Conservation (phyloP, 441 rosid genomes). For the Gossypium schwendimanii region DNA sequence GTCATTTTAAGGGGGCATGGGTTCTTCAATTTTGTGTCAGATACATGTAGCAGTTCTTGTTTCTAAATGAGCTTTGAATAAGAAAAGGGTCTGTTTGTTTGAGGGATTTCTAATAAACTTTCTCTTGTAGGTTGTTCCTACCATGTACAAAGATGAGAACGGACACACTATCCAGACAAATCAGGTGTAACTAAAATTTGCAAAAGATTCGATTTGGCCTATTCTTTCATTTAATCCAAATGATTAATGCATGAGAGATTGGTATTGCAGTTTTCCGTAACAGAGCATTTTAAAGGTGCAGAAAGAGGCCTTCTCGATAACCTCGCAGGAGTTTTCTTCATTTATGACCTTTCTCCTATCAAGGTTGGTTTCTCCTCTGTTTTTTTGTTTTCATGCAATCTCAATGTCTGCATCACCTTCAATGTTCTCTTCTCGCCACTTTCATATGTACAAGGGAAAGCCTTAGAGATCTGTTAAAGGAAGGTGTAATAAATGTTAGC, state of each 20-base stretch:
- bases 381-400: background rate
- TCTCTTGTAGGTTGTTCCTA: conserved; percentile 74
- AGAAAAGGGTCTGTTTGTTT: background rate
- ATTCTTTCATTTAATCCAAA: background rate
- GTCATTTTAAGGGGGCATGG: background rate
- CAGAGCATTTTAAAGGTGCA: conserved; percentile 72
- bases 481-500: background rate
- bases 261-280: conserved; percentile 73
- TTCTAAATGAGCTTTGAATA: background rate
- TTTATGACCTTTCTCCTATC: conserved; percentile 94
- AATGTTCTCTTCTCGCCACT: background rate
- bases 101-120: background rate
- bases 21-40: background rate
- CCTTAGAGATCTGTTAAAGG: background rate
- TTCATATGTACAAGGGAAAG: no score
- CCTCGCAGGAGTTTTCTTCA: conserved; percentile 89
- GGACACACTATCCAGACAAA: conserved; percentile 82
- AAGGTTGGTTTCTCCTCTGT: conserved; percentile 42
- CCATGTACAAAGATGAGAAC: conserved; percentile 72
- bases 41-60: background rate
- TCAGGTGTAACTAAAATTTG: conserved; percentile 43
- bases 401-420: background rate
- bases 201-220: background rate
- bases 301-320: conserved; percentile 60
- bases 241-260: conserved; percentile 13